These are phyloP conservation scores for Lotmaria passim DNA, from an alignment of 208 protist genomes.

Conservation along the genomic window DNA sequence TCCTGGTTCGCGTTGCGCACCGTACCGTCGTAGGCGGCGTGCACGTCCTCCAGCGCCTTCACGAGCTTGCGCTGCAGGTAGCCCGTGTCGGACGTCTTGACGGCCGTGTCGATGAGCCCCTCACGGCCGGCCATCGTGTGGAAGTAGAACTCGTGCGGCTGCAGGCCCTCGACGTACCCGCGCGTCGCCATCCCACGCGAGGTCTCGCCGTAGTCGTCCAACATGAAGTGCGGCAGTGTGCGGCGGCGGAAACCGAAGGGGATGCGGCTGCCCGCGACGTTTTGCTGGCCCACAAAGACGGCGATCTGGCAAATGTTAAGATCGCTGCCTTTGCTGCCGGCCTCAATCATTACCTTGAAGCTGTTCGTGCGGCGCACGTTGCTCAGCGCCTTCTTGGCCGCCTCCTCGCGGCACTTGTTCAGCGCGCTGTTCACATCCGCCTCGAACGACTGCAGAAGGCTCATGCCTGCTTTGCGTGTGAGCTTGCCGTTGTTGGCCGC, in stretches of 20 bases:
- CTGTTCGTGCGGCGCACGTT: slow-evolving; percentile 92
- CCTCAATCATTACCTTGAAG: slow-evolving; percentile 96
- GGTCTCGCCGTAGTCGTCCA: slow-evolving; percentile 98
- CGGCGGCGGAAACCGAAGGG: slow-evolving; percentile 97
- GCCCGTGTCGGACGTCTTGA: slow-evolving; percentile 99
- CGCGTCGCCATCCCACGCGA: slow-evolving; percentile 98
- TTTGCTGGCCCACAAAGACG: slow-evolving; percentile 99
- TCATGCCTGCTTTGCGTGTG: slow-evolving; percentile 94
- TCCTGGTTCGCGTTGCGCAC: slow-evolving; percentile 96
- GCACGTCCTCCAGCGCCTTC: slow-evolving; percentile 99
- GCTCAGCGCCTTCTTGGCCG: slow-evolving; percentile 84
- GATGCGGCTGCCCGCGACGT: slow-evolving; percentile 99
- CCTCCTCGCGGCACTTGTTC: slow-evolving; percentile 93
- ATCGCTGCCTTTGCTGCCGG: slow-evolving; percentile 98
- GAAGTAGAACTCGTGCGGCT: slow-evolving; percentile 99
- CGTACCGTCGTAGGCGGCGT: slow-evolving; percentile 98
- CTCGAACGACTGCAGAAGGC: slow-evolving; percentile 98
- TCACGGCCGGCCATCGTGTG: slow-evolving; percentile 99
- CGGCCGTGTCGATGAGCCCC: slow-evolving; percentile 99
- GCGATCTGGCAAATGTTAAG: slow-evolving; percentile 99
- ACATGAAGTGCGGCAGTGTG: slow-evolving; percentile 98
- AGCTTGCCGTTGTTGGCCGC: slow-evolving; percentile 94
- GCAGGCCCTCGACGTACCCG: slow-evolving; percentile 98
- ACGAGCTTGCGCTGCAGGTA: slow-evolving; percentile 95
- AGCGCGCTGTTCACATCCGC: slow-evolving; percentile 95